Evolutionary conservation across 768 basidiomycete genomes (phyloP), one percentile per base, ranked within the genome.

Genomic region (Termitomyces sp.): DNA sequence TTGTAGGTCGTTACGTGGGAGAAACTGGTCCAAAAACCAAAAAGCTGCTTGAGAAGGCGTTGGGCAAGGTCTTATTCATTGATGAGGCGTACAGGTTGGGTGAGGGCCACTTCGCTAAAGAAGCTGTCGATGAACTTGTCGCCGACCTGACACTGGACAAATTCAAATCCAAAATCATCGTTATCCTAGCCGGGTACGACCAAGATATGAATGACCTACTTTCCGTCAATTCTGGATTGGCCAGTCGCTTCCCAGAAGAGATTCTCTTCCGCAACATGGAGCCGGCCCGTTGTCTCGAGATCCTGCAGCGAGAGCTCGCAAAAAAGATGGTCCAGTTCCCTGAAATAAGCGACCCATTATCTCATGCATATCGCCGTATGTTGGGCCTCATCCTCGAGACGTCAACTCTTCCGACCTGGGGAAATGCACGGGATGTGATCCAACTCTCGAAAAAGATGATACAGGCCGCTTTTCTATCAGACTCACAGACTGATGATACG

Each of bases 61-160:
- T 52, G 26, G 51, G 51, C 3, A 27, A n/a, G 51, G 51, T 52
- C n/a, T 20, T 52, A 7, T 52, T 40, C 37, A 52, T 52, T 40
- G 51, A 52, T 4, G 37, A 52, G 27, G 51, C 51, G 2, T 52
- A 52, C 14, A 27, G 51, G 37, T 27, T 52, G 26, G 7, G 51
- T 39, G 26, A 52, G 6, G 51, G 50, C 5, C 37, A 52, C 0
- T 89, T 87, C 61, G 85, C 86, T 1, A 77, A 86, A 65, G 88
- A 89, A 67, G 88, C 88, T 7, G 79, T 87, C 32, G 88, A 89
- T 66, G 88, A 89, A 62, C 67, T 89, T 27, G 88, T 89, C 9
- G 80, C 79, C 7, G 66, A 84, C 1, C 73, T 89, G 57, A 89
- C 88, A 0, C 74, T 84, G 43, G 79, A 83, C 2, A 72, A 68